These are phyloP conservation scores for Didymosphaeria variabile DNA, from an alignment of 2,329 filamentous ascomycete genomes.

Conservation along the genomic window DNA sequence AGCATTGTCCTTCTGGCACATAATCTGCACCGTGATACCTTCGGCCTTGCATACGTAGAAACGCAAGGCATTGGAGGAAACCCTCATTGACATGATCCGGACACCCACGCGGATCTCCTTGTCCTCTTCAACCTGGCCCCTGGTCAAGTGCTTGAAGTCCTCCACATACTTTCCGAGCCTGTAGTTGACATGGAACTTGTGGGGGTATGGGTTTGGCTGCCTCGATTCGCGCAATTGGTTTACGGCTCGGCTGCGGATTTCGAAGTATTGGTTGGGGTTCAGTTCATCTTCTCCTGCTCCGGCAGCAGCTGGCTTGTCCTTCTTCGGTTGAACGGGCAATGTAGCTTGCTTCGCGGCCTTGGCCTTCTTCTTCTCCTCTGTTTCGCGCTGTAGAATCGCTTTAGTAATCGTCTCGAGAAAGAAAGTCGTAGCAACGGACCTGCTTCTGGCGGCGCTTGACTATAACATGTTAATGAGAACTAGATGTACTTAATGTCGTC, in stretches of 20 bases:
- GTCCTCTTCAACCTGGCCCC: slow-evolving; percentile 82
- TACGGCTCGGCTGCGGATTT: slow-evolving; percentile 76
- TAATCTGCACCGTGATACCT: slow-evolving; percentile 84
- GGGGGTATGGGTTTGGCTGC: slow-evolving; percentile 82
- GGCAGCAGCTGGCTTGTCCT: slow-evolving; percentile 53
- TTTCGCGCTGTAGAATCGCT: slow-evolving; percentile 54
- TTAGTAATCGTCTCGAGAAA: background rate
- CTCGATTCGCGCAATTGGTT: slow-evolving; percentile 49
- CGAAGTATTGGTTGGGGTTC: slow-evolving; percentile 77
- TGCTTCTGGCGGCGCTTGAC: slow-evolving; percentile 97
- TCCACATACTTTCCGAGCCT: slow-evolving; percentile 81
- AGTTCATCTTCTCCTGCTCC: slow-evolving; percentile 64
- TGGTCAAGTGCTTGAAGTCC: slow-evolving; percentile 83
- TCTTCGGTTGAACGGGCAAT: slow-evolving; percentile 66
- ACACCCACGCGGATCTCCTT: slow-evolving; percentile 80
- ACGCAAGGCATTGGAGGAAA: slow-evolving; percentile 39
- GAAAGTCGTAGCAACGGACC: slow-evolving; percentile 53
- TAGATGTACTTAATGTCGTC: background rate
- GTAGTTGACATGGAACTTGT: slow-evolving; percentile 90
- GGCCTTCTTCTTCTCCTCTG: slow-evolving; percentile 87
- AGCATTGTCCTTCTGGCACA: slow-evolving; percentile 86
- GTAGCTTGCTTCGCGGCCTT: slow-evolving; percentile 84
- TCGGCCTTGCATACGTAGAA: slow-evolving; percentile 66
- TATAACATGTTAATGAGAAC: slow-evolving; percentile 71
- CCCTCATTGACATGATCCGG: slow-evolving; percentile 88